Evolutionary conservation across 2,329 filamentous ascomycete genomes (phyloP).

Genomic region (Elsinoe fawcettii): DNA sequence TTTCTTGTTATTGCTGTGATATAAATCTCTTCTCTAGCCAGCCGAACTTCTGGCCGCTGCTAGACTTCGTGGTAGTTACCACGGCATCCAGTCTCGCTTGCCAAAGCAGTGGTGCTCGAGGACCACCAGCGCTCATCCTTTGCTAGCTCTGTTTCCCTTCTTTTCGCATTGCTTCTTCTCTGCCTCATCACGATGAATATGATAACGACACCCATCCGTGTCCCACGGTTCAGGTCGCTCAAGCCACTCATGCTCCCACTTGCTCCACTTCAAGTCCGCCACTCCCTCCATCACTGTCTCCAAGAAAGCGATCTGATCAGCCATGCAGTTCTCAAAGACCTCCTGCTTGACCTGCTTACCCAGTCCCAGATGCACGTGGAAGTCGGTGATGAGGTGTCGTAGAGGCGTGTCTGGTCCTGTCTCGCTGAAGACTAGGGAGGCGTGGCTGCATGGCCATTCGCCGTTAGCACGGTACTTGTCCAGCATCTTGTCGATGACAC

Average conservation of each 20-base stretch:
- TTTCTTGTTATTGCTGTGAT: no score
- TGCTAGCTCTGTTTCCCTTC: background rate
- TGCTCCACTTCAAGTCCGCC: background rate
- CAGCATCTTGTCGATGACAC: background rate
- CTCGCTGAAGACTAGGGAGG: background rate
- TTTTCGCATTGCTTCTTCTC: background rate
- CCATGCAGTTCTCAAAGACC: background rate
- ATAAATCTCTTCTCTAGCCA: no score
- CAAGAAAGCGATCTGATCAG: background rate
- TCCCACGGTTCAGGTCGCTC: background rate
- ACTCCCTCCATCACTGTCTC: background rate
- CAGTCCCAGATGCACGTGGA: slow-evolving; percentile 14
- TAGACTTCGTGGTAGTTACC: no score
- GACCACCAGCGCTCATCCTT: no score
- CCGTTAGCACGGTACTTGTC: background rate
- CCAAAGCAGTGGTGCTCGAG: no score
- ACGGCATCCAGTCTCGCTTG: no score
- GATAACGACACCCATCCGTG: background rate
- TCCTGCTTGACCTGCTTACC: background rate
- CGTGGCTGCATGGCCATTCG: background rate
- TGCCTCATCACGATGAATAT: background rate
- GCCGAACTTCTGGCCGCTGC: no score
- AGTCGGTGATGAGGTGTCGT: slow-evolving; percentile 15
- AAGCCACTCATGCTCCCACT: background rate
- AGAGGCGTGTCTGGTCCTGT: background rate